Conservation (phyloP, 805 yeast species). For the Pichia paraexigua region DNA sequence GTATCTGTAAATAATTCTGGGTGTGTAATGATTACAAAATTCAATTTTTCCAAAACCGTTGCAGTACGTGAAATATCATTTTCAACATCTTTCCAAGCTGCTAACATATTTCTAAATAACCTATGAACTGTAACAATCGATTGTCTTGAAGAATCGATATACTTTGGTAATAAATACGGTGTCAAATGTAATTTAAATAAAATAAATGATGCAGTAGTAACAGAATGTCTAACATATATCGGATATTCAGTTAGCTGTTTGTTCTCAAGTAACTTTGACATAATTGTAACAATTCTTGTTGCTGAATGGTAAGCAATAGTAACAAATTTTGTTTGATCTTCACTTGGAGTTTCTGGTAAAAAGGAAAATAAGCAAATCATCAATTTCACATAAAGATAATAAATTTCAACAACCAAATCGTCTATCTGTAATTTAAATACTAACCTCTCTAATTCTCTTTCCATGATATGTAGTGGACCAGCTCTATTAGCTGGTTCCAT, state of each 20-base stretch:
- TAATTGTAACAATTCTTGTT: constrained; percentile 71
- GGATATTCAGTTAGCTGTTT: constrained; percentile 77
- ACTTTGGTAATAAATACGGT: constrained; percentile 62
- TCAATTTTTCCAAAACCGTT: constrained; percentile 79
- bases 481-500: constrained; percentile 79
- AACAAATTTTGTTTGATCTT: constrained; percentile 79
- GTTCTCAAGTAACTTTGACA: constrained; percentile 61
- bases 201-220: constrained; percentile 68
- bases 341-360: constrained; percentile 80
- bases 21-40: constrained; percentile 77
- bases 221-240: constrained; percentile 78
- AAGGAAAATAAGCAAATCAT: constrained; percentile 87
- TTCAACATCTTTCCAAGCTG: constrained; percentile 87
- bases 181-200: constrained; percentile 77
- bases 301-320: constrained; percentile 74
- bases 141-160: constrained; percentile 83
- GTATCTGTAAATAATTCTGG: constrained; percentile 64
- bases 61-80: constrained; percentile 91
- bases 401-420: constrained; percentile 65
- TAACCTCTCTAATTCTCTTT: constrained; percentile 67
- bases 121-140: constrained; percentile 90
- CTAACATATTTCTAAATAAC: constrained; percentile 74
- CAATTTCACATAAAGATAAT: constrained; percentile 67
- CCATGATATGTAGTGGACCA: constrained; percentile 67
- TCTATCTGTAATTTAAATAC: constrained; percentile 60